Base-by-base conservation (phyloP, 2,329 filamentous ascomycete species). In the Neoascochyta sp. region DNA sequence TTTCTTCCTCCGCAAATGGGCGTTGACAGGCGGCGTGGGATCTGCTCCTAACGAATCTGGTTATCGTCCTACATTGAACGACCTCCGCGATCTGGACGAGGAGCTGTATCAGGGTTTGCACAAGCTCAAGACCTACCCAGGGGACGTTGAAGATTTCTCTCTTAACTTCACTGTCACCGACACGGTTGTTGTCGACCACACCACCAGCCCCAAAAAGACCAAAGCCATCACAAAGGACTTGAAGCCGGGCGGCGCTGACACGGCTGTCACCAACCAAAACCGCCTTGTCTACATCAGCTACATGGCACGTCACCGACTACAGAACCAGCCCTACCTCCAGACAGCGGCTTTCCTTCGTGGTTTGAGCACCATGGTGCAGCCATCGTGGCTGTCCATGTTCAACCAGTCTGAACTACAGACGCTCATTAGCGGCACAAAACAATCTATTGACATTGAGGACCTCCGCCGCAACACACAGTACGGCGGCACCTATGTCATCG, bases 1-100 rank as follows among this genome's bases (percentile, higher is more conserved):
- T 0, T 98, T 98, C 68, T 98, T 98, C 66, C 75, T 98, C 5
- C 76, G 95, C 37, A 95, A 96, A 60, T 98, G 92, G 92, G 80
- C 88, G 3, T 74, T 90, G 30, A 81, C 83, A 8, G 82, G 83
- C 10, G 80, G 77, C 4, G 65, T 67, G 14, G 73, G 74, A 10
- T 71, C 79, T 18, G 75, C 80, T 2, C 73, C 81, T 11, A 80
- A 76, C 45, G 83, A 80, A 58, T 76, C 77, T 8, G 76, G 78
- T 7, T 95, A 94, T 65, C 83, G 88, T 29, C 84, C 88, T n/a
- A 95, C 86, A 45, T 76, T 98, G 52, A 95, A 98, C 58, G 92
- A 98, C 53, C 70, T 98, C 16, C 80, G 86, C 41, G 90, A 96
- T 55, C 78, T 96, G 37, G 92, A 98, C 52, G 84, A 92, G 56